A percentile compares a stretch with the other conserved stretches of the same genome.
Conservation (phyloP, 805 yeast genomes). For the Nadsonia fulvescens region DNA sequence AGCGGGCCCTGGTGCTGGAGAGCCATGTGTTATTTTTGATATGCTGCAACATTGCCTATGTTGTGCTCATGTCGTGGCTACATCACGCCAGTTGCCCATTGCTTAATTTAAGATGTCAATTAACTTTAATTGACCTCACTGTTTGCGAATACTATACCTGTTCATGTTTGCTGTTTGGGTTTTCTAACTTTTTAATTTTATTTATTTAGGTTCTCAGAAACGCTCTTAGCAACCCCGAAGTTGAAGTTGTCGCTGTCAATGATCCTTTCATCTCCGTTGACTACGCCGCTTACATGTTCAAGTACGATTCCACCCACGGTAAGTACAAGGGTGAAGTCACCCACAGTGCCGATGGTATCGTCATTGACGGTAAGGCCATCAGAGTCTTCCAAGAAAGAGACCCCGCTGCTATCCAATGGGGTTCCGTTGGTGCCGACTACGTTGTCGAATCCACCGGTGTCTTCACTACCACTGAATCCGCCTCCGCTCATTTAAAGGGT, state of each 20-base stretch:
- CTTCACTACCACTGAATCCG: slow-evolving; percentile 68
- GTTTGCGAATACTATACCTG: no score
- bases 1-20: no score
- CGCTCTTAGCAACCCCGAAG: slow-evolving; percentile 55
- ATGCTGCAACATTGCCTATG: no score
- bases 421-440: slow-evolving; percentile 59
- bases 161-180: no score
- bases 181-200: no score
- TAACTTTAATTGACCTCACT: no score
- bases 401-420: slow-evolving; percentile 84
- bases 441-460: slow-evolving; percentile 92
- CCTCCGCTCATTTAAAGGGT: slow-evolving; percentile 67
- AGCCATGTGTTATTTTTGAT: no score
- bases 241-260: slow-evolving; percentile 73
- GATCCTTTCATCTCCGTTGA: slow-evolving; percentile 83
- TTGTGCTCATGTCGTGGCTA: no score
- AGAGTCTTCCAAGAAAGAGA: slow-evolving; percentile 63
- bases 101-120: no score
- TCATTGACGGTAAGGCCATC: slow-evolving; percentile 54
- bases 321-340: slow-evolving; percentile 47
- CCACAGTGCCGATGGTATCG: slow-evolving; percentile 35
- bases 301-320: slow-evolving; percentile 90
- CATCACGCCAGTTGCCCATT: no score
- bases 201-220: slow-evolving; percentile 64
- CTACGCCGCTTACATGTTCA: slow-evolving; percentile 89